phyloP scores from a whole-genome alignment of 768 basidiomycete genomes.

The Leccinum longicurvipes region DNA sequence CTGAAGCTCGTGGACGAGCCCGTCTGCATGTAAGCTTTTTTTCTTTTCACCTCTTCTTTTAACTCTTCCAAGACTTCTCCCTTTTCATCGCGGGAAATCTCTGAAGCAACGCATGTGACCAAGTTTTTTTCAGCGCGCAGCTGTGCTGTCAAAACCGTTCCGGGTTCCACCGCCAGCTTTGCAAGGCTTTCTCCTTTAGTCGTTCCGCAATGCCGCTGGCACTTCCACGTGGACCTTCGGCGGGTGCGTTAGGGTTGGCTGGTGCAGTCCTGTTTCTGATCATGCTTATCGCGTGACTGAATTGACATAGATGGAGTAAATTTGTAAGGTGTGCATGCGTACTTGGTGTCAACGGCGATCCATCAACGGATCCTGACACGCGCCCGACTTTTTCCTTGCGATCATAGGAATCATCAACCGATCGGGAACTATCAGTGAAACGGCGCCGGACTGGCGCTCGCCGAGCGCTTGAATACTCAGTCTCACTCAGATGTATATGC shows the following conservation, averaged over 20 bases:
- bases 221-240: conserved; percentile 1
- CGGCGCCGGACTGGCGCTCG: background rate
- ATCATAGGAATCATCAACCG: background rate
- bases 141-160: background rate
- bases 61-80: background rate
- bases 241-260: background rate
- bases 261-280: background rate
- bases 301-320: background rate
- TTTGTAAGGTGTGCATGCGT: background rate
- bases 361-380: background rate
- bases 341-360: background rate
- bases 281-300: background rate
- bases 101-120: background rate
- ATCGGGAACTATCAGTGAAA: background rate
- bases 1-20: background rate
- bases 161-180: background rate
- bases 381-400: background rate
- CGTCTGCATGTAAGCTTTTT: background rate
- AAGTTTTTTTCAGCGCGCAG: background rate
- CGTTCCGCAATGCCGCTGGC: background rate
- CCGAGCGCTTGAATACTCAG: background rate
- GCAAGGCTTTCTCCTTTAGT: background rate
- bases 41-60: background rate
- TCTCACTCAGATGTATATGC: background rate
- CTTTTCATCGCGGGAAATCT: conserved; percentile 3